Base-by-base conservation (phyloP, 768 basidiomycete species). In the Symmetrospora coprosmae region DNA sequence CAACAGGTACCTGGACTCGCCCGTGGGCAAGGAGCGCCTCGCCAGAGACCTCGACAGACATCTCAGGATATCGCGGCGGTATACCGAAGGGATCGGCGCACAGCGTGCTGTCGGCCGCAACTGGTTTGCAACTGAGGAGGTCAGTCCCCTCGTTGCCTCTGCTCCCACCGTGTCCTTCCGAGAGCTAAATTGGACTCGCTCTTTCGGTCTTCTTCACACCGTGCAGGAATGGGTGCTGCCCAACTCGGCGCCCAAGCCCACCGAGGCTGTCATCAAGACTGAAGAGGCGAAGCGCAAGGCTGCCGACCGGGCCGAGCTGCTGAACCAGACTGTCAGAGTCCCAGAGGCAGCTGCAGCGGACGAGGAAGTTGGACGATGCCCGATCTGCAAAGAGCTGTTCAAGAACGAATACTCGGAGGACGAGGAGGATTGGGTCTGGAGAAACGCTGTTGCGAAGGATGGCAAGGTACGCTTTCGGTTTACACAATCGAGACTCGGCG, bases 361-460 rank as follows among this genome's bases (percentile, higher is more conserved):
- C 71, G 85, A 87, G 55, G 84, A 83, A 69, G 31, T 45, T 3
- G 17, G 38, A 16, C 75, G 79, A 25, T 99, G 92, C 77, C 89
- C 90, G 25, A 86, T 99, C 66, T 99, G 94, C 81, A 94, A 92
- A 76, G 92, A 99, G 73, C 73, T 72, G 58, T 78, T 96, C 72
- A 86, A 87, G 76, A 81, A 83, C 65, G 92, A 94, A 75, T 97
- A 86, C 71, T 73, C 83, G 59, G 89, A 96, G 71, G 91, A 94
- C 47, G 89, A 91, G 63, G 92, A 96, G 75, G 92, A 94, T 63
- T 97, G 91, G 91, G 85, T 94, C 13, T 99, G 89, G 89, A 81
- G 79, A 70, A 92, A 99, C 69, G 88, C 91, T 0, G 77, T 87
- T 5, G 52, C 46, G 35, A 35, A 59, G 48, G 62, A 63, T 33